A percentile compares a stretch with the other conserved stretches of the same genome.
Evolutionary conservation across 768 basidiomycete species (phyloP).

Genomic region (Suillus brevipes): DNA sequence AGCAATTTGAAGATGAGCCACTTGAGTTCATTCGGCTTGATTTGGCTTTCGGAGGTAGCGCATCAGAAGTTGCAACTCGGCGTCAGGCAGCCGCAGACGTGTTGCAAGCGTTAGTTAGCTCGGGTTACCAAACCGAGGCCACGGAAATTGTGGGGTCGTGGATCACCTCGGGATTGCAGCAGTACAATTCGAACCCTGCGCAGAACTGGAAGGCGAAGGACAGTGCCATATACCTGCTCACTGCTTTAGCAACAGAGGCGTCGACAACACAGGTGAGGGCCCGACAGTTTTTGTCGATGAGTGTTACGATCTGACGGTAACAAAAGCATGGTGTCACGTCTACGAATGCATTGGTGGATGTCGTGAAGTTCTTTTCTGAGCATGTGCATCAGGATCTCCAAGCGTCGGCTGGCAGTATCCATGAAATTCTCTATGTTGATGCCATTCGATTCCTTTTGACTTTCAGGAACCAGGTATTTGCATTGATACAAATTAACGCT

Average conservation of each 20-base stretch:
- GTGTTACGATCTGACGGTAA: conserved; percentile 8
- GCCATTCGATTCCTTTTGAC: conserved; percentile 94
- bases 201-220: conserved; percentile 90
- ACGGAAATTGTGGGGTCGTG: conserved; percentile 86
- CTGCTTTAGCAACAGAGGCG: conserved; percentile 90
- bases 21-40: conserved; percentile 92
- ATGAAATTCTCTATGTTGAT: conserved; percentile 93
- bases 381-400: conserved; percentile 87
- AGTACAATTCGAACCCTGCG: conserved; percentile 61
- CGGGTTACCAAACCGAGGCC: conserved; percentile 80
- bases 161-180: conserved; percentile 70
- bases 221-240: conserved; percentile 88
- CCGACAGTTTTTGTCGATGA: not conserved
- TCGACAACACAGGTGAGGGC: conserved; percentile 73
- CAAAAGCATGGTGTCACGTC: conserved; percentile 88
- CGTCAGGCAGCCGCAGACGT: conserved; percentile 95
- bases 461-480: conserved; percentile 88
- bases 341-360: conserved; percentile 87
- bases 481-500: not conserved
- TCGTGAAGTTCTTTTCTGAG: conserved; percentile 93
- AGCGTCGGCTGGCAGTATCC: conserved; percentile 62
- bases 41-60: conserved; percentile 52
- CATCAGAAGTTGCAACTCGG: conserved; percentile 77
- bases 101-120: conserved; percentile 83
- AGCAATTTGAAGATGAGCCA: conserved; percentile 97